A percentile compares a stretch with the other conserved stretches of the same genome.
These are phyloP conservation scores for Drechslera avenae DNA, from an alignment of 2,329 filamentous ascomycete genomes.

Conservation along the genomic window DNA sequence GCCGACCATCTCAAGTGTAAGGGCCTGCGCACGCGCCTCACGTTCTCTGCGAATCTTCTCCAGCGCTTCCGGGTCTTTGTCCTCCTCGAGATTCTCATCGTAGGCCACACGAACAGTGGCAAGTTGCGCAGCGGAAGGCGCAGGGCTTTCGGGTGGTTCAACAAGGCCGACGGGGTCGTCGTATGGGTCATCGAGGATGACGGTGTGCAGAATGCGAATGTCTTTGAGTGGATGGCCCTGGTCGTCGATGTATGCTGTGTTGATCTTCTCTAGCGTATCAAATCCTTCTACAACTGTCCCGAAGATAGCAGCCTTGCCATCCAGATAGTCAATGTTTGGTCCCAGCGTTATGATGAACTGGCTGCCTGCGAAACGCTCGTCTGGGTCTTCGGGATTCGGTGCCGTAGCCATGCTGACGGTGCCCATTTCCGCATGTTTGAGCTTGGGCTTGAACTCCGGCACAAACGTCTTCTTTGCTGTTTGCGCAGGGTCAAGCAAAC, in stretches of 20 bases:
- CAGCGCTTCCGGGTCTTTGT: slow-evolving; percentile 78
- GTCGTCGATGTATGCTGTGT: slow-evolving; percentile 84
- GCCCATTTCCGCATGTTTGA: slow-evolving; percentile 86
- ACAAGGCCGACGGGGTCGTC: slow-evolving; percentile 77
- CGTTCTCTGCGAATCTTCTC: slow-evolving; percentile 83
- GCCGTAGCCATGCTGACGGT: slow-evolving; percentile 98
- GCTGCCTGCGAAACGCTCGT: slow-evolving; percentile 81
- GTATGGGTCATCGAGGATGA: slow-evolving; percentile 90
- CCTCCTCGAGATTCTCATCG: slow-evolving; percentile 79
- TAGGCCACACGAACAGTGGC: slow-evolving; percentile 91
- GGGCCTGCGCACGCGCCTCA: slow-evolving; percentile 88
- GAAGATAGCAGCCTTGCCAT: slow-evolving; percentile 94
- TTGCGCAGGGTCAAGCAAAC: slow-evolving; percentile 66
- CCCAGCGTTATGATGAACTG: slow-evolving; percentile 94
- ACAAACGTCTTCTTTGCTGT: slow-evolving; percentile 76
- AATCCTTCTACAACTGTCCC: slow-evolving; percentile 96
- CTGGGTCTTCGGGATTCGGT: slow-evolving; percentile 74
- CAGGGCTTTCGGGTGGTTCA: slow-evolving; percentile 78
- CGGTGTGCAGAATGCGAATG: slow-evolving; percentile 91
- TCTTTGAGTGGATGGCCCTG: slow-evolving; percentile 88
- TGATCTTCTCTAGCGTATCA: slow-evolving; percentile 91
- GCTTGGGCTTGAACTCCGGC: slow-evolving; percentile 81
- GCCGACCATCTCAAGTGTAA: slow-evolving; percentile 97
- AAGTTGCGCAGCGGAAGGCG: slow-evolving; percentile 82
- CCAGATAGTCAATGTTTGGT: slow-evolving; percentile 85